Evolutionary conservation across 805 yeast species (phyloP).

Genomic region (Komagataella phaffii): DNA sequence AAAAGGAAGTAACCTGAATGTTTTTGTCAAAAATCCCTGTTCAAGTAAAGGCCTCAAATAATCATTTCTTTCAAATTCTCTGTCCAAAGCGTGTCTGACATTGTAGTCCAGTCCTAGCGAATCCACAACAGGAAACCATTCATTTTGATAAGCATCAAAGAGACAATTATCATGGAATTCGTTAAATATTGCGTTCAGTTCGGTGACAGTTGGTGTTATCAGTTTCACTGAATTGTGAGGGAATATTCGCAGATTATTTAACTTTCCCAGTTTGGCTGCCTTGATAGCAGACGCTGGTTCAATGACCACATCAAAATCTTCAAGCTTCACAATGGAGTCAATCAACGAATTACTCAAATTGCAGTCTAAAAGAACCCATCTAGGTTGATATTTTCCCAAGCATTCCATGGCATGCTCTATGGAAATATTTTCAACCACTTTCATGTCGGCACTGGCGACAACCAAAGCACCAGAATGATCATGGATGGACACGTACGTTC

Average conservation of each 20-base stretch:
- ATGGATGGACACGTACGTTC: constrained; percentile 66
- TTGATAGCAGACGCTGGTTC: constrained; percentile 76
- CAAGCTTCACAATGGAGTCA: constrained; percentile 17
- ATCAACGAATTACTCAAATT: constrained; percentile 39
- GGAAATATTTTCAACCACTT: constrained; percentile 40
- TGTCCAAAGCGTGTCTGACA: constrained; percentile 31
- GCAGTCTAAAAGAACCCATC: constrained; percentile 48
- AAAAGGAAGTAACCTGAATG: constrained; percentile 62
- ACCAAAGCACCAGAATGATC: constrained; percentile 45
- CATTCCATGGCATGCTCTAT: constrained; percentile 25
- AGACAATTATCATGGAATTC: constrained; percentile 25
- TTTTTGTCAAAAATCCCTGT: constrained; percentile 47
- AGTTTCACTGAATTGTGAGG: constrained; percentile 34
- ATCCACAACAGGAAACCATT: constrained; percentile 71
- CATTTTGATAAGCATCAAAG: constrained; percentile 33
- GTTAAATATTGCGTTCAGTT: constrained; percentile 40
- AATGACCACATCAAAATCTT: constrained; percentile 25
- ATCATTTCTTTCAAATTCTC: constrained; percentile 3
- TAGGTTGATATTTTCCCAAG: constrained; percentile 29
- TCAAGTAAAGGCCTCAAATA: constrained; percentile 15
- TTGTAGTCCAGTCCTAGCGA: constrained; percentile 31
- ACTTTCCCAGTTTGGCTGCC: constrained; percentile 30
- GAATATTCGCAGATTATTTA: constrained; percentile 24
- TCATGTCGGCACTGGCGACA: constrained; percentile 80
- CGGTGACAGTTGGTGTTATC: constrained; percentile 59